Base-by-base conservation (phyloP, 345 rosid species). In the Rubroshorea leprosula region DNA sequence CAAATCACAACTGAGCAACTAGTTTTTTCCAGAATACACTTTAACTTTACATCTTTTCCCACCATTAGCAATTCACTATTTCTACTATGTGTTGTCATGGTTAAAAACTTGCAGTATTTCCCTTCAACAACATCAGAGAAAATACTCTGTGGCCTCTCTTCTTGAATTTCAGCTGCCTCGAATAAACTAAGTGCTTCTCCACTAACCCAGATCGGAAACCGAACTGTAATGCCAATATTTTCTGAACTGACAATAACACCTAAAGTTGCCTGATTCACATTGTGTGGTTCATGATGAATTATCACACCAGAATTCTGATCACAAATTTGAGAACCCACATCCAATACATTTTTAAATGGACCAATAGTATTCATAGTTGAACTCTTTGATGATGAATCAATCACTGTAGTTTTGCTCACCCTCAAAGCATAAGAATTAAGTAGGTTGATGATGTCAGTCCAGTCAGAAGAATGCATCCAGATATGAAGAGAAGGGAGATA, bases 401-500 rank as follows among this genome's bases (percentile, higher is more conserved):
- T 24, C 44, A 2, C 46, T 35, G 44, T 68, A 60, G 67, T 52
- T 64, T 64, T 70, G 67, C 64, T 62, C 52, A 75, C 62, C 70
- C 62, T 72, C 68, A 64, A 65, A 68, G 70, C 67, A 64, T 58
- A 74, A 17, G 77, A 70, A 64, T 57, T 55, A 17, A 53, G 62
- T 55, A 73, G 60, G 61, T 76, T 79, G 68, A 78, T 60, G 51
- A 86, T 65, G 69, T 68, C 66, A 45, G 59, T 67, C 96, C 95
- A 91, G 47, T 81, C 82, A 31, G 57, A 47, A 58, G 54, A 51
- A 66, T 88, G 84, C 20, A 91, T 68, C 96, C 95, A 91, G 61
- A 91, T 63, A 67, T 78, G 76, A 50, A 88, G 76, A 68, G 84
- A 75, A 64, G 98, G 98, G 59, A 86, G 81, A 66, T 77, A 72